Conservation (phyloP, 1,284 basidiomycete genomes). For the Puccinia novopanici region DNA sequence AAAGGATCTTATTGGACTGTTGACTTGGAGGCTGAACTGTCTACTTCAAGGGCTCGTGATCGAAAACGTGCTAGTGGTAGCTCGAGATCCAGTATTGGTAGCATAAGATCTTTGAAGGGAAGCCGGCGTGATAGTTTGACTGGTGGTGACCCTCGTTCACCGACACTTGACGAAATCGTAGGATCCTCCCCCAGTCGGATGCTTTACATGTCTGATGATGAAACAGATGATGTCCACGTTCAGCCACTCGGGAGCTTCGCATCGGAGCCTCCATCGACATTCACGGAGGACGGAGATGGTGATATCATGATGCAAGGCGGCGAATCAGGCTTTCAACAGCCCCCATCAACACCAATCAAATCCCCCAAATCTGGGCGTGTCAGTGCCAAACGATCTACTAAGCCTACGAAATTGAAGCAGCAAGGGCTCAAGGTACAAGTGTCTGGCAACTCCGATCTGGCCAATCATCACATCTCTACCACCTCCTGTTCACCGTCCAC, state of each 20-base stretch:
- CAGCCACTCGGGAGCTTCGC: slow-evolving; percentile 25
- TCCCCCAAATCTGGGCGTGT: slow-evolving; percentile 14
- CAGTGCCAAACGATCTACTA: slow-evolving; percentile 13
- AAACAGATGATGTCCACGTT: slow-evolving; percentile 34
- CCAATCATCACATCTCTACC: slow-evolving; percentile 7
- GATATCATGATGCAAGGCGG: slow-evolving; percentile 38
- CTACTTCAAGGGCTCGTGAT: slow-evolving; percentile 50
- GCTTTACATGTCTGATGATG: slow-evolving; percentile 43
- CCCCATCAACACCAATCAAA: slow-evolving; percentile 27
- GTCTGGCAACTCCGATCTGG: neutral
- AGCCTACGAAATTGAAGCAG: slow-evolving; percentile 10
- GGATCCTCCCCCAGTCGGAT: slow-evolving; percentile 31
- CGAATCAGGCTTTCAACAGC: neutral
- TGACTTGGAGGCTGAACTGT: slow-evolving; percentile 62
- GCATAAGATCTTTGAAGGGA: slow-evolving; percentile 43
- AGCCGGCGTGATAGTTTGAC: slow-evolving; percentile 33
- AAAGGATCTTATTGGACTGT: slow-evolving; percentile 74
- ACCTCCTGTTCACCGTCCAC: slow-evolving; percentile 33
- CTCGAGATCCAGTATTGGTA: slow-evolving; percentile 49
- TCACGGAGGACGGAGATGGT: slow-evolving; percentile 39
- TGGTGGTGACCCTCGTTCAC: slow-evolving; percentile 36
- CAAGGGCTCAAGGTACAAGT: slow-evolving; percentile 18
- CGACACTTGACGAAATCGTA: slow-evolving; percentile 14
- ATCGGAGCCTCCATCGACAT: neutral
- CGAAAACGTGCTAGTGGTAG: slow-evolving; percentile 43